Evolutionary conservation across 257 asterid genomes (phyloP), one percentile per base, ranked within the genome.

Genomic region (Solanum verrucosum): DNA sequence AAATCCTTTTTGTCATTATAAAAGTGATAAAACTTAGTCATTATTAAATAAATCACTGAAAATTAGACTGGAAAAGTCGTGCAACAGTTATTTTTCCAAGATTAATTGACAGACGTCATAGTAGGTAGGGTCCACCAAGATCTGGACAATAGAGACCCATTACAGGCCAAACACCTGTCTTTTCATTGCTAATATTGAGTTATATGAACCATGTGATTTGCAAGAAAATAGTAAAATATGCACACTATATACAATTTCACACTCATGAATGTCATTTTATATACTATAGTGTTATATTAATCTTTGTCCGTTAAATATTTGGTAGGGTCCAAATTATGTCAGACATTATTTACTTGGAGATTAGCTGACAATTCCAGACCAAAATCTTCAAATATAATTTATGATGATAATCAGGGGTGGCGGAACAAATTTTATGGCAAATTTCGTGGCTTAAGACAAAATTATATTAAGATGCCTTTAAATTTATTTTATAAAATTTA

Each of bases 151-250:
- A 75, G 84, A 38, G 90, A 87, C 84, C 90, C 79, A 87, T 52
- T 52, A 52, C 63, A 16, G n/a, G 75, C 86, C 91, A 42, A 72
- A 89, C 91, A 89, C 88, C 14, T 86, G 94, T 90, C 93, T 87
- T 65, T 78, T 81, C 87, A 88, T 89, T 56, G 79, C 82, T 38
- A 10, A 4, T 65, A n/a, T 67, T 25, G 1, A n/a, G n/a, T n/a
- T 59, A 2, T 27, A n/a, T 46, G 16, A 56, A 56, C 65, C 65
- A 18, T 18, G 18, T 46, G 68, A 2, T 2, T 42, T 42, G 67
- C 60, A 79, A 27, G 3, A 29, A 27, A 79, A 25, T 42, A 79
- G 85, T 44, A 15, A 81, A 44, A 44, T 44, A 1, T 42, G 34
- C n/a, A 3, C 63, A 42, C 5, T 18, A 6, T 46, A 46, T 44